A percentile compares a stretch with the other conserved stretches of the same genome.
Evolutionary conservation across 2,329 filamentous ascomycete genomes (phyloP).

Genomic region (Myriosclerotinia scirpicola): DNA sequence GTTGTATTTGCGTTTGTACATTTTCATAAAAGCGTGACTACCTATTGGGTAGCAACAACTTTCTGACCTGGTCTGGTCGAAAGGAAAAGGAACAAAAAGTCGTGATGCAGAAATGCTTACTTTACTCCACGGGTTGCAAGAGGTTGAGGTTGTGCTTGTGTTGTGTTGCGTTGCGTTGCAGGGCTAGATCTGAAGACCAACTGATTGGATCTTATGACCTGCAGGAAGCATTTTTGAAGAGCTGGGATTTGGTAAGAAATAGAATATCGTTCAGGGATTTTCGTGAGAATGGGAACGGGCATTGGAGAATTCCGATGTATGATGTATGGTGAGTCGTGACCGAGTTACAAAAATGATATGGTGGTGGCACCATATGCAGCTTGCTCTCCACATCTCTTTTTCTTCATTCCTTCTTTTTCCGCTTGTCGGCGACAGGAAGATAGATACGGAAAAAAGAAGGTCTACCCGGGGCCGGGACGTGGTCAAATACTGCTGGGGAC

Average conservation of each 20-base stretch:
- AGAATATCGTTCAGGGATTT: not conserved
- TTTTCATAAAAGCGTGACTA: conserved; percentile 3
- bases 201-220: conserved; percentile 24
- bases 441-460: not conserved
- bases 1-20: not conserved
- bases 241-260: not conserved
- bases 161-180: conserved; percentile 10
- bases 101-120: not conserved
- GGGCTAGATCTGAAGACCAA: conserved; percentile 17
- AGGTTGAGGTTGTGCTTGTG: not conserved
- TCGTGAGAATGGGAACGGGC: not conserved
- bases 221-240: conserved; percentile 9
- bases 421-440: not conserved
- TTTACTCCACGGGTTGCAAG: not conserved
- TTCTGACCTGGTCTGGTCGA: not conserved
- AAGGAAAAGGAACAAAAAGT: not conserved
- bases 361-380: not conserved
- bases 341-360: not conserved
- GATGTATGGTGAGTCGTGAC: not conserved
- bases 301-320: not conserved
- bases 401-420: not conserved
- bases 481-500: not conserved
- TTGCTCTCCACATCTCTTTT: not conserved
- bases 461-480: not conserved
- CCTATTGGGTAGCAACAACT: conserved; percentile 15